Percentiles rank a stretch among this genome's conserved stretches.
These are phyloP conservation scores for Eragrostis tef DNA, from an alignment of 202 grass and related monocot genomes.

Conservation along the genomic window DNA sequence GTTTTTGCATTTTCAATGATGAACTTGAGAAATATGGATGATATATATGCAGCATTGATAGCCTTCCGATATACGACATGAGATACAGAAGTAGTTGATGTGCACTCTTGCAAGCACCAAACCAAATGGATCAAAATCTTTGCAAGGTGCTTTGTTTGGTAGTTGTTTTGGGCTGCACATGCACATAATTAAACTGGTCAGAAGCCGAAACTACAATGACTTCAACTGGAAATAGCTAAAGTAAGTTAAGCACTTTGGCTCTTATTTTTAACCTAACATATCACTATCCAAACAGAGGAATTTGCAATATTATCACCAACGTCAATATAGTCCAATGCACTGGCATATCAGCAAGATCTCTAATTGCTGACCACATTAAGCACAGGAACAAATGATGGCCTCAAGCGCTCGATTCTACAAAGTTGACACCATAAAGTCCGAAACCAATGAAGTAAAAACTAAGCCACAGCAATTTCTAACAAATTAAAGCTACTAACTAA, in stretches of 20 bases:
- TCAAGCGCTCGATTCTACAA: background rate
- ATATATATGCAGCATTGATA: conserved; percentile 95
- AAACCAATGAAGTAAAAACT: conserved; percentile 4
- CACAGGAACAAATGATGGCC: background rate
- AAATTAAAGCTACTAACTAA: conserved; percentile 15
- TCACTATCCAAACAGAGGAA: background rate
- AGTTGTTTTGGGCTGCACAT: conserved; percentile 90
- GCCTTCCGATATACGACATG: conserved; percentile 63
- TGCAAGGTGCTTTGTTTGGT: conserved; percentile 82
- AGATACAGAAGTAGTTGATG: conserved; percentile 56
- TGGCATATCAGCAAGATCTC: conserved; percentile 7
- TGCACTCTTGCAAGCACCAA: conserved; percentile 89
- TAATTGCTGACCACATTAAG: conserved; percentile 4
- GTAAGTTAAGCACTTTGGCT: background rate
- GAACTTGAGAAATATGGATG: conserved; percentile 98
- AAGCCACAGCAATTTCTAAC: conserved; percentile 5
- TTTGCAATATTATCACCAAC: conserved; percentile 29
- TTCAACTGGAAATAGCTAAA: background rate
- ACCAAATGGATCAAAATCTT: conserved; percentile 96
- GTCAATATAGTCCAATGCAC: background rate
- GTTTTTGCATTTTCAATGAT: conserved; percentile 83
- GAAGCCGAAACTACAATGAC: background rate
- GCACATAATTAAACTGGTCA: conserved; percentile 35
- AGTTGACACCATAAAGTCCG: conserved; percentile 21
- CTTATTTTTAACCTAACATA: background rate